Percentiles rank a stretch among this genome's conserved stretches.
These are phyloP conservation scores for Obelidium mucronatum DNA, from an alignment of 192 early-diverging fungal genomes.

Conservation along the genomic window DNA sequence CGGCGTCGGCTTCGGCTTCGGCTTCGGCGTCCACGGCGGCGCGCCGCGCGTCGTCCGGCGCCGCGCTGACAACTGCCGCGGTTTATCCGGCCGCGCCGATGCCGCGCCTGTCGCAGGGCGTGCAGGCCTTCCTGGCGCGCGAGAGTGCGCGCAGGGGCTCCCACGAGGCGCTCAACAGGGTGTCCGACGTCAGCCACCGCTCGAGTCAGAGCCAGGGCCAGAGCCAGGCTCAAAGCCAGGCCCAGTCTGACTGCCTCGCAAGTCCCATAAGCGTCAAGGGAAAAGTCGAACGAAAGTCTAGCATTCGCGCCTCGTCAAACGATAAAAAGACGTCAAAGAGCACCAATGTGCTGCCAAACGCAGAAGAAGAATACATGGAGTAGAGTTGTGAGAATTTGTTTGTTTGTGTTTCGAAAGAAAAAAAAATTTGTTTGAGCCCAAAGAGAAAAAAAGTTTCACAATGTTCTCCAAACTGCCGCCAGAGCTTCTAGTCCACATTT, in stretches of 20 bases:
- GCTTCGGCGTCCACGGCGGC: no score
- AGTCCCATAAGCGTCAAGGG: no score
- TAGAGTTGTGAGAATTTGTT: neutral
- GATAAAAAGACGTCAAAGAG: neutral
- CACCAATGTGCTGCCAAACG: neutral
- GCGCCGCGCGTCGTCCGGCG: no score
- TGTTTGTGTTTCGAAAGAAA: neutral
- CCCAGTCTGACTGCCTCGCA: no score
- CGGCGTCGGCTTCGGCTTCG: no score
- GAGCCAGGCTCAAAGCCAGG: no score
- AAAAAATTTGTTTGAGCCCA: neutral
- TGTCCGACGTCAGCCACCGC: no score
- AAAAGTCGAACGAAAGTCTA: no score
- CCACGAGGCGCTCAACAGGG: no score
- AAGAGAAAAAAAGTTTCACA: no score
- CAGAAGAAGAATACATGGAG: neutral
- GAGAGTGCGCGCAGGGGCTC: constrained; percentile 17
- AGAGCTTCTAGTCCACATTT: neutral
- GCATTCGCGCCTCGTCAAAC: neutral
- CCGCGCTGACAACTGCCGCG: neutral
- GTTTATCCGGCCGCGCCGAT: neutral
- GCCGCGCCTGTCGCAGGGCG: neutral
- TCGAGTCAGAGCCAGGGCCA: no score
- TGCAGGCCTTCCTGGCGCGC: neutral
- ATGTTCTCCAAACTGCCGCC: neutral